Evolutionary conservation across 2,329 filamentous ascomycete species (phyloP).

Genomic region (Diplodia intermedia): DNA sequence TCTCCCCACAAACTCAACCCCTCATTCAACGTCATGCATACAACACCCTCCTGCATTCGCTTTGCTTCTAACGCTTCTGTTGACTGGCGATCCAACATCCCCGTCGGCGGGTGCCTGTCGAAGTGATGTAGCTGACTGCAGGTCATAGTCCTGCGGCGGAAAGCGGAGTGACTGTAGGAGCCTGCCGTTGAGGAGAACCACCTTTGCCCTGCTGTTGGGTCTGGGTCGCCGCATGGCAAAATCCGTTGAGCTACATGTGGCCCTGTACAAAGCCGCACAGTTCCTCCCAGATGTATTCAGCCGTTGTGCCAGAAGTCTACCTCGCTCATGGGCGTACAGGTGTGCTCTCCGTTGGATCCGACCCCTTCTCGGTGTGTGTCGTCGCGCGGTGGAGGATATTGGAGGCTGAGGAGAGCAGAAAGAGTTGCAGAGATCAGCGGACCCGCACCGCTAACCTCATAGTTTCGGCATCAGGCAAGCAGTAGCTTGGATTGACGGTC

Average conservation of each 20-base stretch:
- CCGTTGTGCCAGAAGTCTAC: constrained; percentile 1
- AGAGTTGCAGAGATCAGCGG: constrained; percentile 9
- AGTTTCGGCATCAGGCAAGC: constrained; percentile 1
- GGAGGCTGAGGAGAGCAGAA: not conserved
- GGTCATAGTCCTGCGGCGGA: not conserved
- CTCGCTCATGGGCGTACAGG: constrained; percentile 5
- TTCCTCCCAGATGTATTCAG: not conserved
- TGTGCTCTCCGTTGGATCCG: constrained; percentile 10
- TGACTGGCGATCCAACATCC: not conserved
- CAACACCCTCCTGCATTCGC: not conserved
- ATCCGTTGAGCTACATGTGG: not conserved
- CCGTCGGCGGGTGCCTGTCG: not conserved
- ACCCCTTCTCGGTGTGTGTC: not conserved
- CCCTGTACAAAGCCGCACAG: constrained; percentile 12
- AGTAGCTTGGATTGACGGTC: constrained; percentile 12
- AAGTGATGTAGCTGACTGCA: constrained; percentile 18
- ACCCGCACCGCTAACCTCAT: constrained; percentile 10
- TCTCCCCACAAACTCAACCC: not conserved
- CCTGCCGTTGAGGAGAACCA: constrained; percentile 1
- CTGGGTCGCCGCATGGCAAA: not conserved
- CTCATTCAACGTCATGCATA: constrained; percentile 1
- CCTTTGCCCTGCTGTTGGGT: not conserved
- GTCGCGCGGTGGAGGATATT: not conserved
- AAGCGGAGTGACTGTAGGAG: constrained; percentile 8
- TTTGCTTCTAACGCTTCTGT: not conserved